These are phyloP conservation scores for Irpex lacteus DNA, from an alignment of 1,284 basidiomycete species.

Conservation along the genomic window DNA sequence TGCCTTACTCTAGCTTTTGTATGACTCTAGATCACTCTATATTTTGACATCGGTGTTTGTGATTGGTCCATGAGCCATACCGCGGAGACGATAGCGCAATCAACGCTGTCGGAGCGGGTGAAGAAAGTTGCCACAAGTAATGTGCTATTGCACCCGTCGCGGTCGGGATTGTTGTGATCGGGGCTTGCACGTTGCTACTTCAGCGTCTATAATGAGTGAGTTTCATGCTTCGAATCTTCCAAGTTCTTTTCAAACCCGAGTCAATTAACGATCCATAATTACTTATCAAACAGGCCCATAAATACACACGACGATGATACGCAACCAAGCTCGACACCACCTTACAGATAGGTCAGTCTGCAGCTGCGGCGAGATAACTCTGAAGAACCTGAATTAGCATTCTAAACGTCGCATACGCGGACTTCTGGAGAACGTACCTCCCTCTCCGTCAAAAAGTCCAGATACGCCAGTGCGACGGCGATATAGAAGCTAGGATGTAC, in stretches of 20 bases:
- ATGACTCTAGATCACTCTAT: background rate
- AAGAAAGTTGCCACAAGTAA: background rate
- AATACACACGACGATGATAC: too few relatives aligned
- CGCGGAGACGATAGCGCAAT: background rate
- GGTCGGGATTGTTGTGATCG: background rate
- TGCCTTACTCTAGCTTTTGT: background rate
- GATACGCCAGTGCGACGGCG: conserved; percentile 66
- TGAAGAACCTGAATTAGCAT: conserved; percentile 9
- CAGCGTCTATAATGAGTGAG: background rate
- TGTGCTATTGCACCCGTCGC: background rate
- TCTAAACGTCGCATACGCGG: background rate
- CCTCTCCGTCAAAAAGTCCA: conserved; percentile 72
- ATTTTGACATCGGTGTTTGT: background rate
- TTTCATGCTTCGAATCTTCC: background rate
- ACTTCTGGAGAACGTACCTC: conserved; percentile 47
- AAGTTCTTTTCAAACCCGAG: too few relatives aligned
- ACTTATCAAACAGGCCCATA: too few relatives aligned
- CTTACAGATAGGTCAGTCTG: conserved; percentile 19
- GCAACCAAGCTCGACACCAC: too few relatives aligned
- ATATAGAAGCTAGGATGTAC: conserved; percentile 77
- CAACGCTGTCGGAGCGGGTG: background rate
- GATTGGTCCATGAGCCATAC: background rate
- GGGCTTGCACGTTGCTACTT: too few relatives aligned
- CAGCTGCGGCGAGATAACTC: conserved; percentile 28
- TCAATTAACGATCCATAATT: too few relatives aligned